These are phyloP conservation scores for Aspergillus neotritici DNA, from an alignment of 2,329 filamentous ascomycete species.

Conservation along the genomic window DNA sequence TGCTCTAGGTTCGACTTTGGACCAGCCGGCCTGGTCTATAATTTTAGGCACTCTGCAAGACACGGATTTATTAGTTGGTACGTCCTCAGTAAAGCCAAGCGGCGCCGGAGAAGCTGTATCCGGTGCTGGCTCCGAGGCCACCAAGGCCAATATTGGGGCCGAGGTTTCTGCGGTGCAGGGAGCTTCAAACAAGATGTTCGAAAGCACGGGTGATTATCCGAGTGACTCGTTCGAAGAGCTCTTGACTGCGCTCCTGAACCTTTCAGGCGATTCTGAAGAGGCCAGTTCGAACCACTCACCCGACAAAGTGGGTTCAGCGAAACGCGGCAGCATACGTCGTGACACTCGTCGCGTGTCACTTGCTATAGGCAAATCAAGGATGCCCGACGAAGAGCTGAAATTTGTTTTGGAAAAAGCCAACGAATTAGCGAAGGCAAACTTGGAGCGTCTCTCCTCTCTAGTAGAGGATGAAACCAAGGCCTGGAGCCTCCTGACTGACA, in stretches of 20 bases:
- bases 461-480: conserved; percentile 60
- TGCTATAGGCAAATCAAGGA: conserved; percentile 35
- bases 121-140: conserved; percentile 39
- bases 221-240: conserved; percentile 75
- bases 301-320: conserved; percentile 38
- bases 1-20: conserved; percentile 81
- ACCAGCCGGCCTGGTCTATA: conserved; percentile 74
- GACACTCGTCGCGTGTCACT: conserved; percentile 38
- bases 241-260: conserved; percentile 65
- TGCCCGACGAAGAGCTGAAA: conserved; percentile 40
- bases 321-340: conserved; percentile 31
- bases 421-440: conserved; percentile 67
- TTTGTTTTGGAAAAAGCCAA: conserved; percentile 67
- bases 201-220: conserved; percentile 87
- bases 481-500: conserved; percentile 63
- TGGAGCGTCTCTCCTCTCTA: conserved; percentile 65
- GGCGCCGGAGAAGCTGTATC: conserved; percentile 22
- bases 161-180: conserved; percentile 87
- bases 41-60: conserved; percentile 88
- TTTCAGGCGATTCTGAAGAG: conserved; percentile 48
- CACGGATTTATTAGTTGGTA: conserved; percentile 74
- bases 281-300: conserved; percentile 44
- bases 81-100: conserved; percentile 29
- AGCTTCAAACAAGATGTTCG: conserved; percentile 77
- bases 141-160: conserved; percentile 60